These are phyloP conservation scores for Gamsiella multidivaricata DNA, from an alignment of 192 early-diverging fungal genomes.

Conservation along the genomic window DNA sequence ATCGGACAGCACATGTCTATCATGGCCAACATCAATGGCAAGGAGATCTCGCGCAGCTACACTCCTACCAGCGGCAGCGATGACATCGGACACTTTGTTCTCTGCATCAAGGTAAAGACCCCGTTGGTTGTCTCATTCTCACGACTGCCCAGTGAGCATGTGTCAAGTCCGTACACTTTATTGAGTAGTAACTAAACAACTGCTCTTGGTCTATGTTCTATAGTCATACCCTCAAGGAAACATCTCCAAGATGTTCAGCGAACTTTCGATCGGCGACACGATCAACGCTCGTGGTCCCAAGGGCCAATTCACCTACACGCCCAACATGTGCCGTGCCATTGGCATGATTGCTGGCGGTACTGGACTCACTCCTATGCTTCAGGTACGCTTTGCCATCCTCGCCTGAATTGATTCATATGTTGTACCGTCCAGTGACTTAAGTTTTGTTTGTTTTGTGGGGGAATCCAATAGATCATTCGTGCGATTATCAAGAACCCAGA, in stretches of 20 bases:
- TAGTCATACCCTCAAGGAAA: constrained; percentile 85
- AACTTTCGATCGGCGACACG: constrained; percentile 77
- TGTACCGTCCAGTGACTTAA: background rate
- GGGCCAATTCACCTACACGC: constrained; percentile 86
- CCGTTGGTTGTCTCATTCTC: no score
- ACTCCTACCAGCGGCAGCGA: constrained; percentile 89
- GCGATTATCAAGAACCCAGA: constrained; percentile 84
- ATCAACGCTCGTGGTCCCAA: constrained; percentile 87
- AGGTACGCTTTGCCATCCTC: constrained; percentile 44
- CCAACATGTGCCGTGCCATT: constrained; percentile 80
- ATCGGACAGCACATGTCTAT: constrained; percentile 95
- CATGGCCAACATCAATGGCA: constrained; percentile 86
- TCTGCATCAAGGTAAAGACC: constrained; percentile 87
- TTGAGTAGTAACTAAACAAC: background rate
- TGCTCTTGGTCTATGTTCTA: no score
- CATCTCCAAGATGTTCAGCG: constrained; percentile 77
- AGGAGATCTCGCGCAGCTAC: constrained; percentile 87
- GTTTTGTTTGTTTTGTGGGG: background rate
- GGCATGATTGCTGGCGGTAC: constrained; percentile 97
- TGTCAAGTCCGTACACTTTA: constrained; percentile 28
- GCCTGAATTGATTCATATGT: no score
- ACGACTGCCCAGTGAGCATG: no score
- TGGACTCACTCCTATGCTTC: constrained; percentile 97
- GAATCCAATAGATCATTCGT: constrained; percentile 75
- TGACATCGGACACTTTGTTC: constrained; percentile 89